Conservation (phyloP, 208 protist species). For the Trypanosoma cruzi region DNA sequence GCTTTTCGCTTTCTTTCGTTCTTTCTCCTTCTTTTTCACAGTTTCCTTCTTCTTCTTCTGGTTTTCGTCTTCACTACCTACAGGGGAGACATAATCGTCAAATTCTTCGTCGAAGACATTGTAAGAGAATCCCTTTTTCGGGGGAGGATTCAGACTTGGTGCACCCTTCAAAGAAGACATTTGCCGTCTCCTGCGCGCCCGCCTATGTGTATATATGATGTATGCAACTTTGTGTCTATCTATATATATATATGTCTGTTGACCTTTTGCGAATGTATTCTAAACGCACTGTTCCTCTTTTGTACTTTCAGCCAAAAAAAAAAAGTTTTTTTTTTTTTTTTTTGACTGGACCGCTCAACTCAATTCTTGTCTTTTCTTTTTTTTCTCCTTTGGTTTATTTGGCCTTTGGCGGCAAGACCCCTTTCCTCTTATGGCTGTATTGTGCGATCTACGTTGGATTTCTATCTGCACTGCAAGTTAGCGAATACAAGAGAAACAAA, state of each 20-base stretch:
- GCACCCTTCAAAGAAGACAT: conserved; percentile 63
- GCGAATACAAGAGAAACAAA: neutral
- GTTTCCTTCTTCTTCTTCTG: conserved; percentile 29
- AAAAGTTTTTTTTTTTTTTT: too few relatives aligned
- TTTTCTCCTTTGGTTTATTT: neutral
- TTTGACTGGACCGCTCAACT: neutral
- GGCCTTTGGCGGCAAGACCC: neutral
- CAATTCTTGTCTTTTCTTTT: neutral
- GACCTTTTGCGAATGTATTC: neutral
- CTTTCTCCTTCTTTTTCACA: conserved; percentile 27
- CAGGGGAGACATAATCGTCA: conserved; percentile 48
- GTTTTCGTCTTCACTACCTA: conserved; percentile 22
- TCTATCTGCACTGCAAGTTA: neutral
- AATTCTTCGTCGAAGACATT: conserved; percentile 35
- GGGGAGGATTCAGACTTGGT: conserved; percentile 44
- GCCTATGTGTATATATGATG: neutral
- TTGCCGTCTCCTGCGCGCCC: neutral
- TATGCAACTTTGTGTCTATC: neutral
- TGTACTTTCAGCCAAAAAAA: neutral
- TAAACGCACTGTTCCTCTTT: neutral
- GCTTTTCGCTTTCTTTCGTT: conserved; percentile 31
- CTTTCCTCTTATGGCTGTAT: neutral
- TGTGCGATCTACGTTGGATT: neutral
- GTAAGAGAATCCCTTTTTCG: conserved; percentile 40
- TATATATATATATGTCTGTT: neutral